phyloP scores from a whole-genome alignment of 108 stramenopile genomes.

The Skeletonema marinoi region DNA sequence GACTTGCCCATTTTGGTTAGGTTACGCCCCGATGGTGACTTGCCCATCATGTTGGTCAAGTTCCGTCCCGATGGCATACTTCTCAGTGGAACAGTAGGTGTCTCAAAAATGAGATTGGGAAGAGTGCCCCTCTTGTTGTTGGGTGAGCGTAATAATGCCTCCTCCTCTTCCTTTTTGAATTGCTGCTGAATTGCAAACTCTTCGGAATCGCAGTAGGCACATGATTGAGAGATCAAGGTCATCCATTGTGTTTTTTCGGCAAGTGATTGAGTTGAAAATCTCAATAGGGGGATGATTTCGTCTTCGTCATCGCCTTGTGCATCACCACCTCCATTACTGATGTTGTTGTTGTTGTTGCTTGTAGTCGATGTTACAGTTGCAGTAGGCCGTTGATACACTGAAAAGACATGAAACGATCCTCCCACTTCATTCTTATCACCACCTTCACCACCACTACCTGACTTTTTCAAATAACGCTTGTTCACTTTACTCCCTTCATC shows the following conservation, averaged over 20 bases:
- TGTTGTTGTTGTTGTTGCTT: background rate
- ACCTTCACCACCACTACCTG: background rate
- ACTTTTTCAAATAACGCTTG: conserved; percentile 31
- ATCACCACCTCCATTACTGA: conserved; percentile 4
- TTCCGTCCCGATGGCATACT: conserved; percentile 48
- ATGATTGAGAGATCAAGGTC: conserved; percentile 64
- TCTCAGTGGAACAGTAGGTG: conserved; percentile 19
- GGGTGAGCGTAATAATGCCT: conserved; percentile 33
- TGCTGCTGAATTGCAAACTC: conserved; percentile 51
- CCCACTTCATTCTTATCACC: background rate
- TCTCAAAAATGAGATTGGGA: conserved; percentile 31
- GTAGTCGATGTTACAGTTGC: background rate
- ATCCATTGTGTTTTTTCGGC: conserved; percentile 83
- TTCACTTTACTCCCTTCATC: conserved; percentile 82
- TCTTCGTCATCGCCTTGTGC: conserved; percentile 46
- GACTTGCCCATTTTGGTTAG: conserved; percentile 17
- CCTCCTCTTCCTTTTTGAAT: conserved; percentile 36
- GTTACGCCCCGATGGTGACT: conserved; percentile 5
- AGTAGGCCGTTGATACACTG: conserved; percentile 57
- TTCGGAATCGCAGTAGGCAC: conserved; percentile 78
- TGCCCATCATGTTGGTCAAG: background rate
- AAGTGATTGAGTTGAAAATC: conserved; percentile 71
- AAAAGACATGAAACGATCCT: conserved; percentile 84
- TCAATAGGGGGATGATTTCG: conserved; percentile 72
- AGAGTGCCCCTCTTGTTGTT: conserved; percentile 29